These are phyloP conservation scores for Cystofilobasidium bisporidii DNA, from an alignment of 768 basidiomycete species.

Conservation along the genomic window DNA sequence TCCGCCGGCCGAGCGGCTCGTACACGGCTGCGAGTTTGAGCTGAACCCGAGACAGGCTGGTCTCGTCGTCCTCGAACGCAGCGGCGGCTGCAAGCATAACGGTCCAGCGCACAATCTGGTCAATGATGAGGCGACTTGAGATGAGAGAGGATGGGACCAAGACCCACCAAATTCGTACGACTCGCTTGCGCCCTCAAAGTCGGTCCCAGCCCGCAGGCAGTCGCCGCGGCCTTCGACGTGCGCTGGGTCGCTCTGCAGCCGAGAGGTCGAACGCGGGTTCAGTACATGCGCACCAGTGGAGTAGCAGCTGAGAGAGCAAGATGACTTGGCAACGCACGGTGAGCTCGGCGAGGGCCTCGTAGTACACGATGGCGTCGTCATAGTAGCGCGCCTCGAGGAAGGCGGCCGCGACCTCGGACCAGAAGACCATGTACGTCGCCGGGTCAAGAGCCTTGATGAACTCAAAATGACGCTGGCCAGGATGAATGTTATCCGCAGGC, in stretches of 20 bases:
- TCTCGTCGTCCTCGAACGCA: conserved; percentile 15
- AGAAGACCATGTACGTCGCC: conserved; percentile 19
- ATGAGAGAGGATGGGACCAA: too few species aligned
- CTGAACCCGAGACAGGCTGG: conserved; percentile 53
- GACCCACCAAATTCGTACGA: conserved; percentile 68
- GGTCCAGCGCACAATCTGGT: conserved; percentile 8
- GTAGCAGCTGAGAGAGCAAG: too few species aligned
- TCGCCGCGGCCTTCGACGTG: conserved; percentile 28
- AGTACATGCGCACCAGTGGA: too few species aligned
- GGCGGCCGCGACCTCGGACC: conserved; percentile 25
- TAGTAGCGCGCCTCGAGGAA: conserved; percentile 44
- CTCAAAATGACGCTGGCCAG: conserved; percentile 60
- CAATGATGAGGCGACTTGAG: too few species aligned
- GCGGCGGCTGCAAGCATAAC: conserved; percentile 49
- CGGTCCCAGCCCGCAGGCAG: conserved; percentile 44
- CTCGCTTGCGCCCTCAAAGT: conserved; percentile 65
- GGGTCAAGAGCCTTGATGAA: conserved; percentile 59
- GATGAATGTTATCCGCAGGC: not conserved
- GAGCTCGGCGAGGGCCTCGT: conserved; percentile 61
- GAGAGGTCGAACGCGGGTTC: not conserved
- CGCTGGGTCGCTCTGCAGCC: conserved; percentile 15
- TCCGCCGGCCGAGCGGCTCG: conserved; percentile 68
- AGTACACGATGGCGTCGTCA: conserved; percentile 68
- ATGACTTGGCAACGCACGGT: conserved; percentile 11
- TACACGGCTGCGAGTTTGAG: conserved; percentile 84